Percentiles rank a stretch among this genome's conserved stretches.
Evolutionary conservation across 208 protist species (phyloP).

Genomic region (Naegleria fowleri): DNA sequence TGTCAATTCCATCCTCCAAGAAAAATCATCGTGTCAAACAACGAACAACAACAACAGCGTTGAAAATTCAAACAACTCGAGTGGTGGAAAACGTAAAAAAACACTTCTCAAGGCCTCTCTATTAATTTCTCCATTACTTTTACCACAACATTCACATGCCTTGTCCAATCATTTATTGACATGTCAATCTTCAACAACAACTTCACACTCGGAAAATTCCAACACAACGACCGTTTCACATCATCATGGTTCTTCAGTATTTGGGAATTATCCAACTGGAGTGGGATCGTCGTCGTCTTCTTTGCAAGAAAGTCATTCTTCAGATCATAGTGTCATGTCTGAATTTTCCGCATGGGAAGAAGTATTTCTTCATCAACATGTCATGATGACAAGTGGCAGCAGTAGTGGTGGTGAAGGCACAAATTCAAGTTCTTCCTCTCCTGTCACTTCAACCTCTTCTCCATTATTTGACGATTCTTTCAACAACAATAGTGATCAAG

Average conservation of each 20-base stretch:
- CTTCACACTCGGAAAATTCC: background rate
- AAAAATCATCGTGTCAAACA: too few species aligned
- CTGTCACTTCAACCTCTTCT: background rate
- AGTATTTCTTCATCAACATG: background rate
- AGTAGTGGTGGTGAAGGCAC: too few species aligned
- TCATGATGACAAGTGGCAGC: background rate
- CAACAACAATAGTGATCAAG: background rate
- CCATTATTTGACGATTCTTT: background rate
- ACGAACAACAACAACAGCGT: too few species aligned
- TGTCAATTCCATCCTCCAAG: too few species aligned
- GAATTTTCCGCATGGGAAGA: background rate
- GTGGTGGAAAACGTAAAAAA: background rate
- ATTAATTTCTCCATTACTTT: background rate
- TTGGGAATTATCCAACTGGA: background rate
- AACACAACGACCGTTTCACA: background rate
- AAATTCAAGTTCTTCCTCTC: too few species aligned
- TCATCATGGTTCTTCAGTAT: background rate
- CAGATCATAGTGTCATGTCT: background rate
- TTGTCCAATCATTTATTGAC: background rate
- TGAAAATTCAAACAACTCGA: too few species aligned
- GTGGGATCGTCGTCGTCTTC: too few species aligned
- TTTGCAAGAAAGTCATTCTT: background rate
- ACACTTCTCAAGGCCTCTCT: background rate
- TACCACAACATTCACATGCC: background rate
- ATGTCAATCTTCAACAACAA: too few species aligned